Evolutionary conservation across 1,139 yeast genomes (phyloP).

Genomic region (Kazachstania sp.): DNA sequence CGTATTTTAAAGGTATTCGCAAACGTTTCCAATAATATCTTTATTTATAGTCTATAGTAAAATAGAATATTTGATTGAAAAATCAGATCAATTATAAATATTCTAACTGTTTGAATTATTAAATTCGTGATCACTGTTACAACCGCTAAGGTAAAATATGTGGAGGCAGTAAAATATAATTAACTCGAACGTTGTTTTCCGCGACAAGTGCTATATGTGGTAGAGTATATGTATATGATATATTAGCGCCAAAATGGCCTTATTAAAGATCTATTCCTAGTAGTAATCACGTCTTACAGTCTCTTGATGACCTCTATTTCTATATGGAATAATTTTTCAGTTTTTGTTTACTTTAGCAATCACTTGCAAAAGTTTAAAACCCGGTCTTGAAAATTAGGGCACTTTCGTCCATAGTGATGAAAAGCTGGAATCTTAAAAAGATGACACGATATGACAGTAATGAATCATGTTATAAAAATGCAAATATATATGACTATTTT

Average conservation of each 20-base stretch:
- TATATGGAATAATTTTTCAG: conserved; percentile 1
- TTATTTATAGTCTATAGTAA: too few relatives aligned
- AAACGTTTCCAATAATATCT: too few relatives aligned
- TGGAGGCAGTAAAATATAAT: too few relatives aligned
- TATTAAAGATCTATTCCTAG: neutral
- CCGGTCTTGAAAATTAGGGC: neutral
- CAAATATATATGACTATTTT: neutral
- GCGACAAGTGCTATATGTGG: too few relatives aligned
- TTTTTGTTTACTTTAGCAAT: neutral
- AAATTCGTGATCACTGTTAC: too few relatives aligned
- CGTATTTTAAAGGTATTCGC: too few relatives aligned
- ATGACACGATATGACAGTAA: neutral
- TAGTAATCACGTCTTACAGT: neutral
- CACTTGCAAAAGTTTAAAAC: neutral
- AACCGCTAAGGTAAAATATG: too few relatives aligned
- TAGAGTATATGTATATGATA: neutral
- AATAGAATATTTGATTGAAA: too few relatives aligned
- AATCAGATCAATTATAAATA: too few relatives aligned
- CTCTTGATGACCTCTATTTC: neutral
- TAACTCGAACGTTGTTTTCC: too few relatives aligned
- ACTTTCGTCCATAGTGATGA: neutral
- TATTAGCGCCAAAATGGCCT: neutral
- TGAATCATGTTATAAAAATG: neutral
- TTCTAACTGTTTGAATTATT: too few relatives aligned
- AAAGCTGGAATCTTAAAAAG: neutral